These are phyloP conservation scores for Penicillium fuscoglaucum DNA, from an alignment of 2,329 filamentous ascomycete species.

Conservation along the genomic window DNA sequence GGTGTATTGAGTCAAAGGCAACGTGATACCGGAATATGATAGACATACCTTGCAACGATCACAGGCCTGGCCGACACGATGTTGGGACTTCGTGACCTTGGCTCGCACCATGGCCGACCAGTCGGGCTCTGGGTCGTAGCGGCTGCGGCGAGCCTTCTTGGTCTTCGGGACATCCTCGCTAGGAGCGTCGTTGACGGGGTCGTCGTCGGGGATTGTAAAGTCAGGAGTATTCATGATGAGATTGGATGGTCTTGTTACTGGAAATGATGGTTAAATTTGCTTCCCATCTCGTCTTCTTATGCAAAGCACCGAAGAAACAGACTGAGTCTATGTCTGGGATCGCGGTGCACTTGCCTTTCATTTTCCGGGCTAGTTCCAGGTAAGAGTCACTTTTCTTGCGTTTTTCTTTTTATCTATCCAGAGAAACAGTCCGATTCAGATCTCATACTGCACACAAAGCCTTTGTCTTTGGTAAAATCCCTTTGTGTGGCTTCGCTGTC, in stretches of 20 bases:
- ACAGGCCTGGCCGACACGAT: conserved; percentile 29
- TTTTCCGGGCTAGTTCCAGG: conserved; percentile 1
- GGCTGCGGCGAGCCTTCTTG: conserved; percentile 23
- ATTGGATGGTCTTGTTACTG: background rate
- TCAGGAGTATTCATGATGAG: background rate
- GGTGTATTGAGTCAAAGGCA: too few relatives aligned
- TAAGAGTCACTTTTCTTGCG: background rate
- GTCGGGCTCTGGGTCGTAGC: conserved; percentile 26
- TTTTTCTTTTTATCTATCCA: background rate
- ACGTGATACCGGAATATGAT: background rate
- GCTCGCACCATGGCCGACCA: conserved; percentile 23
- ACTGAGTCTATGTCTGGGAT: background rate
- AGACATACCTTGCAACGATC: conserved; percentile 32
- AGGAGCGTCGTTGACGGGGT: conserved; percentile 36
- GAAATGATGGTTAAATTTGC: background rate
- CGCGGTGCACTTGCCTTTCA: conserved; percentile 1
- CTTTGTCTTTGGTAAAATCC: background rate
- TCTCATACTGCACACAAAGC: background rate
- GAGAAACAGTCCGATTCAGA: background rate
- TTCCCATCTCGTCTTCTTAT: conserved; percentile 7
- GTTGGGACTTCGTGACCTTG: conserved; percentile 15
- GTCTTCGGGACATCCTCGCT: conserved; percentile 11
- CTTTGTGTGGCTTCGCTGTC: conserved; percentile 1
- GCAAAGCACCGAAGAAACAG: conserved; percentile 1
- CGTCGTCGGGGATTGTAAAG: background rate